Evolutionary conservation across 441 rosid species (phyloP), one percentile per base, ranked within the genome.

Genomic region (Populus hybrid): DNA sequence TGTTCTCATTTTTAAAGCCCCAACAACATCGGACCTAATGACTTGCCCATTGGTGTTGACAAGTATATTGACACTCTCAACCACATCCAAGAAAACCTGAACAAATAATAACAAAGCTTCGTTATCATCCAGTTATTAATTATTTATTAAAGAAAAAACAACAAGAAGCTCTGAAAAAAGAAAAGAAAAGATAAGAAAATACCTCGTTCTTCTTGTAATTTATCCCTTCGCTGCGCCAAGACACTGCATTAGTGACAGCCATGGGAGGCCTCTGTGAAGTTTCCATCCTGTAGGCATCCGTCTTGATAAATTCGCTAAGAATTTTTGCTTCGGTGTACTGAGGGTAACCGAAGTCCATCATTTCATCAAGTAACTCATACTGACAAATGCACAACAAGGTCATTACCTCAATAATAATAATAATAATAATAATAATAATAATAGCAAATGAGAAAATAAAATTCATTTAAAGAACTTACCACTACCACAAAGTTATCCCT

Each of bases 301-400:
- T 95, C 88, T 94, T 95, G 83, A 95, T 95, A 86, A 95, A 95
- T 79, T 95, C 99, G 73, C 97, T 90, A 72, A 95, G 92, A 77
- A 94, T 94, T 80, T 83, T 95, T 9, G 99, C 99, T 79, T 94
- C 99, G 1, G 99, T 95, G 78, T 89, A 94, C 79, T 95, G 97
- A 84, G 99, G 97, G 85, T 91, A 94, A 73, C 99, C 99, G 68
- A 91, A 95, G 87, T 95, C 98, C 99, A 95, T 94, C 91, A 95
- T 95, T 88, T 95, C 99, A 74, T 95, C 99, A 76, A 95, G 98
- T 81, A 95, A 90, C 90, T 95, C 99, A 42, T 94, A 95, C 98
- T 94, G 91, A 66, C 75, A 84, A 77, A 64, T 67, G 63, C 20
- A 74, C 21, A 59, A 8, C n/a, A 53, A 68, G 31, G 64, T 72